Evolutionary conservation across 139 green algal species (phyloP).

Genomic region (Closterium sp.): DNA sequence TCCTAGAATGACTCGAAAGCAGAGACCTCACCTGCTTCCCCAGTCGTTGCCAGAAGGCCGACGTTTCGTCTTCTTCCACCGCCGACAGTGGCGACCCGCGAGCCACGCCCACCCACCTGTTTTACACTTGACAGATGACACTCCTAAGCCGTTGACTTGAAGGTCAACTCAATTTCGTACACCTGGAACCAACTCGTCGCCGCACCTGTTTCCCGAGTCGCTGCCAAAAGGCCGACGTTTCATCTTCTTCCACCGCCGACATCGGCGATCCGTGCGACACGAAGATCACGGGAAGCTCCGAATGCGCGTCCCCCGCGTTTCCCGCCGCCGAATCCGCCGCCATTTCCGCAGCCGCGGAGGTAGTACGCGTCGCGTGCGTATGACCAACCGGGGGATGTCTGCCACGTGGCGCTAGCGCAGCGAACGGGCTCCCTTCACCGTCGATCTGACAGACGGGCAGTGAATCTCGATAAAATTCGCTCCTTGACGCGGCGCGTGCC

Average conservation of each 20-base stretch:
- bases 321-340: background rate
- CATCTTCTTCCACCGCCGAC: background rate
- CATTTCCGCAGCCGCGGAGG: background rate
- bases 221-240: slow-evolving; percentile 14
- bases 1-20: too few relatives aligned
- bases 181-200: too few relatives aligned
- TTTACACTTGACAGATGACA: too few relatives aligned
- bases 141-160: too few relatives aligned
- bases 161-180: too few relatives aligned
- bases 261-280: slow-evolving; percentile 28
- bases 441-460: background rate
- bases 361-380: background rate
- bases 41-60: slow-evolving; percentile 17
- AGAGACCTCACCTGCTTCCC: too few relatives aligned
- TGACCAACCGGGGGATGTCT: background rate
- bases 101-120: too few relatives aligned
- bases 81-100: too few relatives aligned
- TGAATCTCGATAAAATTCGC: background rate
- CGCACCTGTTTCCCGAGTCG: slow-evolving; percentile 17
- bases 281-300: slow-evolving; percentile 21
- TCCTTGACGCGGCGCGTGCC: background rate
- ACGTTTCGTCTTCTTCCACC: too few relatives aligned
- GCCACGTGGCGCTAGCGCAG: background rate
- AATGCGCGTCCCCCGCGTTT: background rate
- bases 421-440: background rate